A percentile compares a stretch with the other conserved stretches of the same genome.
Evolutionary conservation across 257 asterid genomes (phyloP).

Genomic region (Forsythia viridissima): DNA sequence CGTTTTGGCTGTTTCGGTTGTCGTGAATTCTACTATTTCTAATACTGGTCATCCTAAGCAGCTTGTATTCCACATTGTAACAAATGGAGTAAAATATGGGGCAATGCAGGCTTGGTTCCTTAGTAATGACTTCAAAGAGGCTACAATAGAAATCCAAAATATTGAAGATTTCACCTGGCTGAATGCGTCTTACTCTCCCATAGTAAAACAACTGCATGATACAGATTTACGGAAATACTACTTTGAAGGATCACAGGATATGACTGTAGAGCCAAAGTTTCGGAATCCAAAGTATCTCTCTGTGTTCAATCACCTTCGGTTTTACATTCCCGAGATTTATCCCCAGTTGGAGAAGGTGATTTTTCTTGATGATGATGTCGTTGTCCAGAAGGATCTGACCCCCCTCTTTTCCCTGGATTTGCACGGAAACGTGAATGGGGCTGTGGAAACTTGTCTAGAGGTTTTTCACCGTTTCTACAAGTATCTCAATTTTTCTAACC

Average conservation of each 20-base stretch:
- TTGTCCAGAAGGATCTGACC: constrained; percentile 82
- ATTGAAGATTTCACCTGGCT: constrained; percentile 75
- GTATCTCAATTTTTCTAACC: constrained; percentile 84
- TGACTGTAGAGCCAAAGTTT: constrained; percentile 49
- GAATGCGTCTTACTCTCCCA: constrained; percentile 68
- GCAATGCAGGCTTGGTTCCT: constrained; percentile 91
- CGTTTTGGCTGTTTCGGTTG: constrained; percentile 72
- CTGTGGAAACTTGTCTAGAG: constrained; percentile 93
- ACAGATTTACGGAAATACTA: constrained; percentile 37
- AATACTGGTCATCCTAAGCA: constrained; percentile 83
- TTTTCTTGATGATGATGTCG: constrained; percentile 82
- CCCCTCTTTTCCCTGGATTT: constrained; percentile 79
- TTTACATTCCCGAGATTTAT: constrained; percentile 82
- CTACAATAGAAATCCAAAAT: constrained; percentile 70
- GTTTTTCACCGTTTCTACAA: constrained; percentile 77
- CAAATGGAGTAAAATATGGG: constrained; percentile 65
- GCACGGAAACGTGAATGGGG: constrained; percentile 90
- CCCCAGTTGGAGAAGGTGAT: constrained; percentile 84
- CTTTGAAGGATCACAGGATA: constrained; percentile 42
- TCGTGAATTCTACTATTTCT: constrained; percentile 73
- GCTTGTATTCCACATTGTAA: constrained; percentile 83
- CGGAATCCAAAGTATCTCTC: constrained; percentile 60
- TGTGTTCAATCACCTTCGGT: constrained; percentile 68
- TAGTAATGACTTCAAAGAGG: constrained; percentile 64
- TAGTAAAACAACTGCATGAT: constrained; percentile 49